phyloP scores from a whole-genome alignment of 73 alveolate genomes.

The Loxodes magnus region DNA sequence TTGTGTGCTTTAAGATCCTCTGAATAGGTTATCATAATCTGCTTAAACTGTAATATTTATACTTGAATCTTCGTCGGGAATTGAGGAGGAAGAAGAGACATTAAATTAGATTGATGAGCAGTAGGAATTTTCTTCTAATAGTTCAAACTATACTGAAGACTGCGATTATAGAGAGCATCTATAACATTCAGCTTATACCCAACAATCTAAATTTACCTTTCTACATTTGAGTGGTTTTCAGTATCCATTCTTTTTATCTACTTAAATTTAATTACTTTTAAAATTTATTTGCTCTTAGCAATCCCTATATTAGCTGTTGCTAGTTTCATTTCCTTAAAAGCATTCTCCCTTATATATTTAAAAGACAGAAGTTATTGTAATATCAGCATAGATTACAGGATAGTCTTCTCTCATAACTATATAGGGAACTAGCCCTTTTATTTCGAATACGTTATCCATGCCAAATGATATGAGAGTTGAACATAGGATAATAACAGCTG shows the following conservation, averaged over 20 bases:
- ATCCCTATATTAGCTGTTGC: no score
- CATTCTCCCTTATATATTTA: neutral
- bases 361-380: neutral
- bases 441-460: neutral
- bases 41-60: neutral
- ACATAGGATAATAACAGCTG: neutral
- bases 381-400: neutral
- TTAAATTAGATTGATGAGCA: neutral
- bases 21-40: neutral
- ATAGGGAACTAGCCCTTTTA: neutral
- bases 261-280: neutral
- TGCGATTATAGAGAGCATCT: neutral
- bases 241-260: neutral
- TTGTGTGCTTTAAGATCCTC: neutral
- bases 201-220: neutral
- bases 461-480: neutral
- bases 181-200: neutral
- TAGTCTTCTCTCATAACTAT: neutral
- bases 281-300: no score
- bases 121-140: neutral
- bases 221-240: neutral
- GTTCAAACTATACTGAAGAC: neutral
- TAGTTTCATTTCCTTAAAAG: neutral
- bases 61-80: neutral
- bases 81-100: slow-evolving; percentile 4